These are phyloP conservation scores for Boletellus emodensis DNA, from an alignment of 768 basidiomycete species.

Conservation along the genomic window DNA sequence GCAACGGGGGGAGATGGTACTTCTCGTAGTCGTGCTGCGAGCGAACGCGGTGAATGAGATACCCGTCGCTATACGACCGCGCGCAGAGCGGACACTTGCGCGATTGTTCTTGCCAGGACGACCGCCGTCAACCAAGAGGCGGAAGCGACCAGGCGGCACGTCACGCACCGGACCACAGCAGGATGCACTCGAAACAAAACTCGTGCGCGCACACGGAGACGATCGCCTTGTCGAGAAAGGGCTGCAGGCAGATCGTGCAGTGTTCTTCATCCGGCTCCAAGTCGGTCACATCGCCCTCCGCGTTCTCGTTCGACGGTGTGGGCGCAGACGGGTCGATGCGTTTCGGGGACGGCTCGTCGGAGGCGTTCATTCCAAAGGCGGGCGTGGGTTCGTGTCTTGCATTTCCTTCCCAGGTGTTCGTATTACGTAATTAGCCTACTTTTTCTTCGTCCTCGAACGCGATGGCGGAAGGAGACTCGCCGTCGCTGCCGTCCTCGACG, in stretches of 20 bases:
- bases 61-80: constrained; percentile 55
- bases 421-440: too few species aligned
- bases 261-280: constrained; percentile 37
- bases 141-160: too few species aligned
- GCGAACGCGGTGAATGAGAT: constrained; percentile 77
- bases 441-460: too few species aligned
- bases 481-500: constrained; percentile 34
- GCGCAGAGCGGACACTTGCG: constrained; percentile 76
- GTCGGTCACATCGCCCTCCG: neutral
- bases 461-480: too few species aligned
- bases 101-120: constrained; percentile 59
- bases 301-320: constrained; percentile 1
- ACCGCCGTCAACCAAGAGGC: too few species aligned
- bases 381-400: too few species aligned
- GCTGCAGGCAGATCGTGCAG: constrained; percentile 86
- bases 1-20: constrained; percentile 66
- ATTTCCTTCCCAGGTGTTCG: too few species aligned
- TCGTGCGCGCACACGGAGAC: constrained; percentile 86
- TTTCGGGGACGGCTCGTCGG: constrained; percentile 28
- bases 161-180: constrained; percentile 77
- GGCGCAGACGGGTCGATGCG: constrained; percentile 31
- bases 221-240: constrained; percentile 71
- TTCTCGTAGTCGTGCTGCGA: constrained; percentile 80
- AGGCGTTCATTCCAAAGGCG: constrained; percentile 1
- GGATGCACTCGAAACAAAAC: constrained; percentile 89